A percentile compares a stretch with the other conserved stretches of the same genome.
phyloP scores from a whole-genome alignment of 768 basidiomycete species.

The Ephemerocybe angulata region DNA sequence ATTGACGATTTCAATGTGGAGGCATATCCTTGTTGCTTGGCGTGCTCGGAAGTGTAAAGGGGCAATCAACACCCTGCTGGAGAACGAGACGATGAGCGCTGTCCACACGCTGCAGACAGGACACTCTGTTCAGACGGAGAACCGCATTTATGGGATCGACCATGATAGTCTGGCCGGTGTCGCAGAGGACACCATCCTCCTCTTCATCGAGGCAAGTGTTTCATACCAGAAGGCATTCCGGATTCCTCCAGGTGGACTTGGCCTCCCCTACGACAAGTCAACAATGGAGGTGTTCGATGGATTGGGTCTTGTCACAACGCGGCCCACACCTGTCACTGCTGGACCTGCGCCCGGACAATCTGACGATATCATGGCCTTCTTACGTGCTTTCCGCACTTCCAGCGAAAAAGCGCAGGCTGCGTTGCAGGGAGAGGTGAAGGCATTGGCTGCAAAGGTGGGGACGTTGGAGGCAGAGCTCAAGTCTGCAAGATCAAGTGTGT shows the following conservation, averaged over 20 bases:
- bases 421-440: too few species aligned
- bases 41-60: not conserved
- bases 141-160: not conserved
- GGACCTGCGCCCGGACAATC: too few species aligned
- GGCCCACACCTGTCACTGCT: too few species aligned
- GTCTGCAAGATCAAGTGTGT: too few species aligned
- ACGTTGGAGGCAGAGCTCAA: too few species aligned
- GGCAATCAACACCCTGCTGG: not conserved
- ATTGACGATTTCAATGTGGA: not conserved
- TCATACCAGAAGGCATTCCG: not conserved
- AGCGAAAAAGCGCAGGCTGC: too few species aligned
- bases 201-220: not conserved
- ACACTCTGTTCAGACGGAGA: not conserved
- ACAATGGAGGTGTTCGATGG: not conserved
- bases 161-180: not conserved
- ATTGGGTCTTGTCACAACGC: too few species aligned
- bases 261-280: not conserved
- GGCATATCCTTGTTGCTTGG: not conserved
- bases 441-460: too few species aligned
- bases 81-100: not conserved
- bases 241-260: not conserved
- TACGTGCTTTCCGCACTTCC: too few species aligned
- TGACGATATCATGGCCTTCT: too few species aligned
- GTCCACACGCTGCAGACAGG: conserved; percentile 2
- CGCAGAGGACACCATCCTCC: not conserved